phyloP scores from a whole-genome alignment of 208 protist genomes.

The Polymyxa betae region DNA sequence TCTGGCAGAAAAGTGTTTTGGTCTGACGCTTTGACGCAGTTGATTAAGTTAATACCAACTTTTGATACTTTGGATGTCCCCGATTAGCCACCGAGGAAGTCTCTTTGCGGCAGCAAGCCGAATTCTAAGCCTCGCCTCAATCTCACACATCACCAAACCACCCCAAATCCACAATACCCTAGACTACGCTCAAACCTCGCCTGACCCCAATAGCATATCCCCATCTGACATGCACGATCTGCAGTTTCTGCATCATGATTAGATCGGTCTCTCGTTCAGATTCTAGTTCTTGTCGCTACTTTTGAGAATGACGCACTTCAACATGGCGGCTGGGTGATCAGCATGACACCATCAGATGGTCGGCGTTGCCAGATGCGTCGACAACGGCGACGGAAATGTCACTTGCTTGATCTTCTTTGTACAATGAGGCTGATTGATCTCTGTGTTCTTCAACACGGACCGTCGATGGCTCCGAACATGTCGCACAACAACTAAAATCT shows the following conservation, averaged over 20 bases:
- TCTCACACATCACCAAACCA: too few species aligned
- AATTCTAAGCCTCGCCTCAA: too few species aligned
- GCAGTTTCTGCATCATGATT: slow-evolving; percentile 23
- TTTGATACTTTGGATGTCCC: too few species aligned
- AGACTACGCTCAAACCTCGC: too few species aligned
- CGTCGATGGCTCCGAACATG: not conserved
- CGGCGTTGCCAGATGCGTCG: not conserved
- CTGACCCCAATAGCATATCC: too few species aligned
- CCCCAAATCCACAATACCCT: too few species aligned
- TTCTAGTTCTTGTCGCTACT: not conserved
- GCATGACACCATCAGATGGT: not conserved
- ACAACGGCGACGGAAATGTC: not conserved
- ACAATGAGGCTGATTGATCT: not conserved
- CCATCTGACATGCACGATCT: not conserved
- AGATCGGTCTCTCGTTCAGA: slow-evolving; percentile 29
- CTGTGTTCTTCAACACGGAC: not conserved
- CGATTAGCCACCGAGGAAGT: too few species aligned
- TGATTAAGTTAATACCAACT: too few species aligned
- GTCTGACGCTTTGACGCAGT: too few species aligned
- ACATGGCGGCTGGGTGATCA: slow-evolving; percentile 35
- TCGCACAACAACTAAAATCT: not conserved
- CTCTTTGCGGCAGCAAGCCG: too few species aligned
- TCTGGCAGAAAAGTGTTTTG: too few species aligned
- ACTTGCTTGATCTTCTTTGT: slow-evolving; percentile 18
- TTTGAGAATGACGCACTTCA: slow-evolving; percentile 15